A percentile compares a stretch with the other conserved stretches of the same genome.
Conservation (phyloP, 2,329 filamentous ascomycete species). For the Trichoderma simmonsii region DNA sequence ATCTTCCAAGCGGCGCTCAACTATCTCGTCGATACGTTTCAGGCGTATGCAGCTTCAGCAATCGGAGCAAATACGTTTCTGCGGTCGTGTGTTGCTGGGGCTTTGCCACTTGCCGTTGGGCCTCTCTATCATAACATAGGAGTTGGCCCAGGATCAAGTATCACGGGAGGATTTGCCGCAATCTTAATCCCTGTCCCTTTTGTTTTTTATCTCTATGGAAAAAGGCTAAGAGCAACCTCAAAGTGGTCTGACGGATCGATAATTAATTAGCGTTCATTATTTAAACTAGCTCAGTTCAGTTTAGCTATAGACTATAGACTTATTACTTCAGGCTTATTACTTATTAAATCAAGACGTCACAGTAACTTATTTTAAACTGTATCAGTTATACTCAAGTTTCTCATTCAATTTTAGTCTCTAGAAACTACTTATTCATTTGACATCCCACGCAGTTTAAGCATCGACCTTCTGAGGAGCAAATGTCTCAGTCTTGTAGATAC, state of each 20-base stretch:
- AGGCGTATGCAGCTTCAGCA: constrained; percentile 46
- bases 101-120: constrained; percentile 67
- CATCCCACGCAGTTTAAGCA: too few species aligned
- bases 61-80: constrained; percentile 64
- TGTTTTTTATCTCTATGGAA: constrained; percentile 55
- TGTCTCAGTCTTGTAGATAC: constrained; percentile 4
- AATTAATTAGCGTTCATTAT: too few species aligned
- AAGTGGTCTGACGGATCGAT: constrained; percentile 41
- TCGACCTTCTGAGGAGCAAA: too few species aligned
- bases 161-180: constrained; percentile 57
- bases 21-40: constrained; percentile 62
- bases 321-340: too few species aligned
- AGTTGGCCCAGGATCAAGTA: constrained; percentile 58
- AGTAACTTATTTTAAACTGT: too few species aligned
- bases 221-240: constrained; percentile 49
- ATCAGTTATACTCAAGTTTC: too few species aligned
- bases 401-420: too few species aligned
- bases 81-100: constrained; percentile 64
- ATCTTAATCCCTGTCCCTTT: constrained; percentile 55
- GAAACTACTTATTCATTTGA: too few species aligned
- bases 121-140: constrained; percentile 65
- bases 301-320: too few species aligned
- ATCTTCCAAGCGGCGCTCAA: constrained; percentile 53
- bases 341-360: too few species aligned
- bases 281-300: too few species aligned